Evolutionary conservation across 78 protist species (phyloP).

Genomic region (Dictyostelium discoideum): dicty_2.7 NC_007089.4:3055001-3055500

Average conservation of each 20-base stretch:
- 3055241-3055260: not conserved
- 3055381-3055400: slow-evolving; percentile 10
- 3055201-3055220: not conserved
- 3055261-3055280: not conserved
- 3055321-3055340: not conserved
- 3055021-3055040: slow-evolving; percentile 19
- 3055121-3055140: slow-evolving; percentile 32
- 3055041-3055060: not conserved
- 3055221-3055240: not conserved
- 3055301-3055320: not conserved
- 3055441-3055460: not conserved
- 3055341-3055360: slow-evolving; percentile 7
- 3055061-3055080: not conserved
- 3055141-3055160: slow-evolving; percentile 37
- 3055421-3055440: not conserved
- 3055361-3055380: slow-evolving; percentile 27
- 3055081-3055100: not conserved
- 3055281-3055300: not conserved
- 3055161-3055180: slow-evolving; percentile 41
- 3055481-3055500: not conserved
- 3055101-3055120: slow-evolving; percentile 11
- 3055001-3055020: not conserved
- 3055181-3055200: slow-evolving; percentile 19
- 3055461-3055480: not conserved
- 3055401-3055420: not conserved